Evolutionary conservation across 176 grass and related monocot genomes (phyloP).

Genomic region (Carex pumila): DNA sequence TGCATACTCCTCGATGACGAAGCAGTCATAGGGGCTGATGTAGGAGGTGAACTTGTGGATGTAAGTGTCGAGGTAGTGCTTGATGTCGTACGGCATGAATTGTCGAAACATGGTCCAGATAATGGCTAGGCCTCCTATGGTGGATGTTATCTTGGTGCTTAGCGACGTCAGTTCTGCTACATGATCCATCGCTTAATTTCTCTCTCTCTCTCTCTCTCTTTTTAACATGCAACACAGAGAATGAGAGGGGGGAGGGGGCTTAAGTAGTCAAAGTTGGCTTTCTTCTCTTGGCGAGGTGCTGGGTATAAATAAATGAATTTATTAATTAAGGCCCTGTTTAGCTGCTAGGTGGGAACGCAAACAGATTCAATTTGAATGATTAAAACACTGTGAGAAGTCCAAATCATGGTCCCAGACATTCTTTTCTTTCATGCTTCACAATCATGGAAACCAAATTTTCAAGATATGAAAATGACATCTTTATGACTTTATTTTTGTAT

Average conservation of each 20-base stretch:
- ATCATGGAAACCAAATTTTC: neutral
- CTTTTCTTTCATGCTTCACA: neutral
- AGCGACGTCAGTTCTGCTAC: neutral
- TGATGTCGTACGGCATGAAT: conserved; percentile 11
- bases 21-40: conserved; percentile 8
- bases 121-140: conserved; percentile 4
- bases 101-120: conserved; percentile 21
- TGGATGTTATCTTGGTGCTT: conserved; percentile 12
- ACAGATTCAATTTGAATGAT: too few relatives aligned
- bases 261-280: neutral
- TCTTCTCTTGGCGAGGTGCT: neutral
- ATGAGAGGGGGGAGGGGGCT: too few relatives aligned
- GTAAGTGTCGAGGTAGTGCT: neutral
- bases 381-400: neutral
- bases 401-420: neutral
- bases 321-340: neutral
- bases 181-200: neutral
- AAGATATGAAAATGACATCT: too few relatives aligned
- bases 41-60: neutral
- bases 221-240: too few relatives aligned
- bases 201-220: neutral
- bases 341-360: too few relatives aligned
- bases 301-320: neutral
- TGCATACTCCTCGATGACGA: conserved; percentile 16
- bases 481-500: too few relatives aligned